Evolutionary conservation across 495 filamentous ascomycete species (phyloP).

Genomic region (Neurospora sp.): DNA sequence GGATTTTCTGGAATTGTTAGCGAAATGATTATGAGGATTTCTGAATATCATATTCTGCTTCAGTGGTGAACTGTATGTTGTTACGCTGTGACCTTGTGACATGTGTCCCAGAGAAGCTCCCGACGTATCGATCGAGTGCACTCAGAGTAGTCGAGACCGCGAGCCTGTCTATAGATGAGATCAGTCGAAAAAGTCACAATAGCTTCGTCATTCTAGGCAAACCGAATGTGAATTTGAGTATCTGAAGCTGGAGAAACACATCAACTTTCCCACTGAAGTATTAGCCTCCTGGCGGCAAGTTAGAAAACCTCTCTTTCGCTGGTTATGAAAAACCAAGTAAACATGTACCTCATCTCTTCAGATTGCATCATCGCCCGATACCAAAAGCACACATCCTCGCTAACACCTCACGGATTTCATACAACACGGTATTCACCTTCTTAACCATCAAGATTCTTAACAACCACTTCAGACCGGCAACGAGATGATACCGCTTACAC

Average conservation of each 20-base stretch:
- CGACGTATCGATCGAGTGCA: background rate
- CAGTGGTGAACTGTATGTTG: background rate
- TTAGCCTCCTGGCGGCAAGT: background rate
- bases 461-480: background rate
- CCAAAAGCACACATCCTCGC: background rate
- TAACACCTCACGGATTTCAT: background rate
- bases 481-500: background rate
- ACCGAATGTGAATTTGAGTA: background rate
- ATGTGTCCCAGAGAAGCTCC: background rate
- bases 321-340: background rate
- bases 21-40: background rate
- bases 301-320: background rate
- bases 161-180: background rate
- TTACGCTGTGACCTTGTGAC: background rate
- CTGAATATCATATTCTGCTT: background rate
- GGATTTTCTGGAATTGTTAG: background rate
- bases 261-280: background rate
- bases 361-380: background rate
- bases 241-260: background rate
- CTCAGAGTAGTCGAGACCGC: background rate
- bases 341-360: background rate
- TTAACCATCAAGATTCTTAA: background rate
- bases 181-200: background rate
- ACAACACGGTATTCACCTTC: background rate
- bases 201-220: background rate